These are phyloP conservation scores for Dendrobium nobile DNA, from an alignment of 106 monocot genomes.

Conservation along the genomic window DNA sequence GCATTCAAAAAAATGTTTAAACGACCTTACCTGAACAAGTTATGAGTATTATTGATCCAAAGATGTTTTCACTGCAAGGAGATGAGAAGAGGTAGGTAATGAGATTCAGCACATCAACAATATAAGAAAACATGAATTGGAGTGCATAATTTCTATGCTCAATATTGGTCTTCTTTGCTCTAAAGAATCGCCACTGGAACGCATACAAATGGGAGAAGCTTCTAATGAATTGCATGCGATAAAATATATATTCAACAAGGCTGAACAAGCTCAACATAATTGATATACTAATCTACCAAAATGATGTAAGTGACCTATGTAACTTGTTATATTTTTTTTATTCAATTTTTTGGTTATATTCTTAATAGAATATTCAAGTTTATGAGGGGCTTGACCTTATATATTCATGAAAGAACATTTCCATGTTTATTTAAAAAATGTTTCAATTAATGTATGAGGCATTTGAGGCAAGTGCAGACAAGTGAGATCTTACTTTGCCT, in stretches of 20 bases:
- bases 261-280: too few relatives aligned
- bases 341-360: too few relatives aligned
- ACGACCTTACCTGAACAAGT: neutral
- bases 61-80: neutral
- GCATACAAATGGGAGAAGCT: conserved; percentile 18
- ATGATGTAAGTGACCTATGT: too few relatives aligned
- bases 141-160: conserved; percentile 11
- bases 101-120: neutral
- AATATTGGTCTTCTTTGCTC: conserved; percentile 34
- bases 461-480: too few relatives aligned
- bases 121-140: neutral
- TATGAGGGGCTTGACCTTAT: too few relatives aligned
- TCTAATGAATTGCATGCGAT: neutral
- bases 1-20: neutral
- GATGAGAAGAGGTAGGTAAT: neutral
- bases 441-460: too few relatives aligned
- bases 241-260: neutral
- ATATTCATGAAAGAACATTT: too few relatives aligned
- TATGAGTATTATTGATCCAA: neutral
- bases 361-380: too few relatives aligned
- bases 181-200: conserved; percentile 15
- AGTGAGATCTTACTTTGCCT: too few relatives aligned
- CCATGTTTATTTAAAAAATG: too few relatives aligned
- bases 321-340: too few relatives aligned
- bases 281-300: too few relatives aligned